Base-by-base conservation (phyloP, 257 asterid genomes). In the Echium plantagineum region DNA sequence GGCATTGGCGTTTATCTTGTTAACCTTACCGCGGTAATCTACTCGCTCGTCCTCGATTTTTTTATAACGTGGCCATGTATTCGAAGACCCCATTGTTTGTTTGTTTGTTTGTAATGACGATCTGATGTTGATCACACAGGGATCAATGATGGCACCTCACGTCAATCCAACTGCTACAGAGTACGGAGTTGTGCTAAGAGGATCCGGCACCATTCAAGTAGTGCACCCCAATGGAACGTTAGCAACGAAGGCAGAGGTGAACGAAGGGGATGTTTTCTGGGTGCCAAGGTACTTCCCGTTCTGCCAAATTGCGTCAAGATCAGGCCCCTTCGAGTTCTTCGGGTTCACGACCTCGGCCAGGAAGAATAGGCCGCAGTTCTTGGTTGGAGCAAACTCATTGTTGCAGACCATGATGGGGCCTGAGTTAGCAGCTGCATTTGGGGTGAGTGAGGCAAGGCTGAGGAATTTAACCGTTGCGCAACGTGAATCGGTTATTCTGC, bases 131-230 rank as follows among this genome's bases (percentile, higher is more conserved):
- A 42, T n/a, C 3, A 22, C 73, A 76, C 60, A 91, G 97, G 97
- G 98, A 56, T 77, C 98, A 20, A 88, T 91, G 97, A 75, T 91
- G 95, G 95, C 97, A 42, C 98, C 98, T 0, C 98, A 91, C 38
- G 59, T 84, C 28, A 91, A 91, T 58, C 90, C 86, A 42, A 63
- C 70, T 32, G 90, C 87, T 32, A 72, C 75, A 0, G 87, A 80
- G 72, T 80, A 74, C 9, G 90, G 85, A 1, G 38, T 83, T 5
- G 90, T 83, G 6, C 35, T 80, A 67, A 57, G 67, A 3, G 90
- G 90, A 9, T 42, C 68, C 0, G 85, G 90, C 3, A 74, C 77
- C 0, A 66, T 83, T 55, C 81, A 83, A 38, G 42, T 83, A 5
- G 87, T 74, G 62, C 61, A 64, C 67, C 90, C 87, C 0, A 76